Conservation (phyloP, 495 filamentous ascomycete species). For the Acidiella bohemica region DNA sequence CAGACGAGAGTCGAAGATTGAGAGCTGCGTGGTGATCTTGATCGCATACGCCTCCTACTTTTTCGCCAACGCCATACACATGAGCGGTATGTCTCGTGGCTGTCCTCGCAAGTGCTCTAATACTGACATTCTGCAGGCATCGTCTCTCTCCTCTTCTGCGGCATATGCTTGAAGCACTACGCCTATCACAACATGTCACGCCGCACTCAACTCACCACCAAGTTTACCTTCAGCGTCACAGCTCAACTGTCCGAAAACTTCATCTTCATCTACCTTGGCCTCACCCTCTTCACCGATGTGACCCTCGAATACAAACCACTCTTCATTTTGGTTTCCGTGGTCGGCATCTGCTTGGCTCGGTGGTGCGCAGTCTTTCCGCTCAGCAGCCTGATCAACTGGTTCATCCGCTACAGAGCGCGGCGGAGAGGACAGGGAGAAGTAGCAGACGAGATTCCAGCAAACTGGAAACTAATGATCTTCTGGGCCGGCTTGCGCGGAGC, state of each 20-base stretch:
- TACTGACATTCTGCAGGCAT: slow-evolving; percentile 51
- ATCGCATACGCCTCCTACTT: slow-evolving; percentile 95
- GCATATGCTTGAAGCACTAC: slow-evolving; percentile 96
- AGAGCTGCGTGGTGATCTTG: slow-evolving; percentile 85
- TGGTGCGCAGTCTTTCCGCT: slow-evolving; percentile 92
- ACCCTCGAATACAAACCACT: slow-evolving; percentile 82
- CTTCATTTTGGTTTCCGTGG: slow-evolving; percentile 83
- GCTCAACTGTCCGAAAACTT: slow-evolving; percentile 97
- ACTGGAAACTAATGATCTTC: slow-evolving; percentile 94
- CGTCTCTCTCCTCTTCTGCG: slow-evolving; percentile 91
- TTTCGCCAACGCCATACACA: slow-evolving; percentile 82
- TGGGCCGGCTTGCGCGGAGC: slow-evolving; percentile 95
- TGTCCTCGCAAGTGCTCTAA: not conserved
- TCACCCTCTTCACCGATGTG: slow-evolving; percentile 83
- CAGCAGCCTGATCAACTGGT: slow-evolving; percentile 80
- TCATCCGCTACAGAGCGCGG: slow-evolving; percentile 78
- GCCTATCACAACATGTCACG: slow-evolving; percentile 99
- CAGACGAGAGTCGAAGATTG: slow-evolving; percentile 83
- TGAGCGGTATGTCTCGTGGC: slow-evolving; percentile 60
- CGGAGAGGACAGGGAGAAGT: slow-evolving; percentile 65
- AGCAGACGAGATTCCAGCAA: slow-evolving; percentile 79
- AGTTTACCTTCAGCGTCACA: slow-evolving; percentile 90
- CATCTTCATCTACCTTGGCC: slow-evolving; percentile 95
- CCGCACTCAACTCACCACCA: slow-evolving; percentile 91
- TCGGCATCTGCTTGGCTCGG: slow-evolving; percentile 81